Evolutionary conservation across 495 filamentous ascomycete species (phyloP).

Genomic region (Penicillium herquei): DNA sequence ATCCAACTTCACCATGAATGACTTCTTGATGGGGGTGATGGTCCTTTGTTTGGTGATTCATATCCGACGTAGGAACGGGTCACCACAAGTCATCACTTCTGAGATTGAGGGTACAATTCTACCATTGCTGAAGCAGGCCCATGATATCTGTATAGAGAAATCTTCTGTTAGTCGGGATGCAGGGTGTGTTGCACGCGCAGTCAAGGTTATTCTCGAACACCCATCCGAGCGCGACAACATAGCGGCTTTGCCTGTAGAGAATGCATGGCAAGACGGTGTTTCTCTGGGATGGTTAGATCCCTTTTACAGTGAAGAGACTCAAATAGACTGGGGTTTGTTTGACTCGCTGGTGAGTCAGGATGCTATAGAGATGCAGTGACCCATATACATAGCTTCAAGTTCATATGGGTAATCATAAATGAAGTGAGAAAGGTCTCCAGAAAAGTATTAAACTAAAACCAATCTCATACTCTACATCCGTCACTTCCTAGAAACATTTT

Average conservation of each 20-base stretch:
- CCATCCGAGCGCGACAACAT: neutral
- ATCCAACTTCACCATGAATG: slow-evolving; percentile 20
- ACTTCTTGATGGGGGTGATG: slow-evolving; percentile 19
- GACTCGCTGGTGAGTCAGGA: neutral
- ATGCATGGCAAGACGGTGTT: neutral
- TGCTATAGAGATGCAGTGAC: too few species aligned
- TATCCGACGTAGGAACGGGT: neutral
- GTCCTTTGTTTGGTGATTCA: slow-evolving; percentile 15
- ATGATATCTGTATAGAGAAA: slow-evolving; percentile 13
- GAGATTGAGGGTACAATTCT: neutral
- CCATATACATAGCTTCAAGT: neutral
- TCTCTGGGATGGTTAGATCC: slow-evolving; percentile 4
- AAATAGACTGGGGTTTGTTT: slow-evolving; percentile 4
- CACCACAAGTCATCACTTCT: neutral
- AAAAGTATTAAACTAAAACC: too few species aligned
- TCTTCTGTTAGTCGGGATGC: slow-evolving; percentile 11
- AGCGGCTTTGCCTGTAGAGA: neutral
- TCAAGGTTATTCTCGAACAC: slow-evolving; percentile 5
- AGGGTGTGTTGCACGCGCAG: slow-evolving; percentile 6
- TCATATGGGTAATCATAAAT: neutral
- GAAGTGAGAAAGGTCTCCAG: too few species aligned
- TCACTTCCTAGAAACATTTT: too few species aligned
- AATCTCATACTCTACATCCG: too few species aligned
- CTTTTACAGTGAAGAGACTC: slow-evolving; percentile 1
- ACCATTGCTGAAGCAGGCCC: slow-evolving; percentile 6